phyloP scores from a whole-genome alignment of 139 green algal species.

The Spirogloea muscicola region DNA sequence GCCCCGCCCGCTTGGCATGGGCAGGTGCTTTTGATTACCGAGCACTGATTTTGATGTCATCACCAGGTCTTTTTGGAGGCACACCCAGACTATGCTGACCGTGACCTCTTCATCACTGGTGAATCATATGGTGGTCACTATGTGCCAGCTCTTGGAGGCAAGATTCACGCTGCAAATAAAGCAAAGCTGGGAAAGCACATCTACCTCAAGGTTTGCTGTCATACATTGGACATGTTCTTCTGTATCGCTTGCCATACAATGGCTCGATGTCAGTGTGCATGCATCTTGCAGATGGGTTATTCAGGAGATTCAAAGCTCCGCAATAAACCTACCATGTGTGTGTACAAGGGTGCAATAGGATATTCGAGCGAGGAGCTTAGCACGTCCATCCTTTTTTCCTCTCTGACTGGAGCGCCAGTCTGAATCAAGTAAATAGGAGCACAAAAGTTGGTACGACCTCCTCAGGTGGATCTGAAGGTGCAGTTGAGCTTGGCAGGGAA shows the following conservation, averaged over 20 bases:
- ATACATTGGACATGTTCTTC: neutral
- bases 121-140: neutral
- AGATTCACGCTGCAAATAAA: neutral
- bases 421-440: no score
- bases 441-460: no score
- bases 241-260: neutral
- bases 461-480: no score
- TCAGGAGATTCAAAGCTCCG: no score
- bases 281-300: no score
- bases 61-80: conserved; percentile 25
- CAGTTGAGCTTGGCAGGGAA: conserved; percentile 45
- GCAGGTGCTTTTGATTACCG: neutral
- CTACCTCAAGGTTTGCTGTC: neutral
- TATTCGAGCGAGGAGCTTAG: no score
- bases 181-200: neutral
- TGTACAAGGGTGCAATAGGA: no score
- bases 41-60: neutral
- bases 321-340: no score
- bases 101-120: conserved; percentile 1
- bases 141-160: neutral
- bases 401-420: no score
- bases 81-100: neutral
- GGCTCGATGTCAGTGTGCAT: no score
- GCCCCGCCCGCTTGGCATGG: neutral
- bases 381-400: no score